Evolutionary conservation across 2,329 filamentous ascomycete genomes (phyloP), one percentile per base, ranked within the genome.

Genomic region (Aureobasidium musti): DNA sequence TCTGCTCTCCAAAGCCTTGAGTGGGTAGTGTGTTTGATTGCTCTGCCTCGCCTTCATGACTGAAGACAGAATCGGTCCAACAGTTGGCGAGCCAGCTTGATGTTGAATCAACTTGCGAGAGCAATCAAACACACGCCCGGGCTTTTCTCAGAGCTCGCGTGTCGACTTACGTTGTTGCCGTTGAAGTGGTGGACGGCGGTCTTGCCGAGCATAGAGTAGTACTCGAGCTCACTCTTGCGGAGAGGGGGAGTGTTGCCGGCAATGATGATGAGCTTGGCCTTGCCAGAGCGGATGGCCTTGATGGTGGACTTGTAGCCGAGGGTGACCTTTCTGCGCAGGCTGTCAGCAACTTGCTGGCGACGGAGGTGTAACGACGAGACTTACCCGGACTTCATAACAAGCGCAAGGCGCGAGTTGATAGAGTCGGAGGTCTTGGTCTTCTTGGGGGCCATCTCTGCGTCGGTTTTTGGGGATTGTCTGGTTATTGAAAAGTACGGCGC

Each of bases 191-290:
- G 94, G 77, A 98, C 94, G 72, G 90, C 89, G 76, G 90, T 91
- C 89, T 98, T 97, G 81, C 89, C 89, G 77, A 96, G 82, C 91
- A 95, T 95, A 80, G 87, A 87, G 86, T 93, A 92, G 85, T 91
- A 69, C 65, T 69, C 68, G 71, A 97, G 88, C 87, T 98, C 94
- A 77, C 88, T 91, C 90, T 98, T 99, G 82, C 94, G 89, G 77
- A 99, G 91, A 82, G 95, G 95, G 79, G 94, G 93, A 74, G 93
- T 97, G 87, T 99, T 98, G 83, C 91, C 92, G 75, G 89, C 80
- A 79, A 96, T 96, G 83, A 96, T 92, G 81, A 98, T 91, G 74
- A 97, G 89, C 91, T 98, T 98, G 82, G 95, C 95, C 89, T 97
- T 98, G 82, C 94, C 93, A 74, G 89, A 90, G 78, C 94, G 91